A percentile compares a stretch with the other conserved stretches of the same genome.
Evolutionary conservation across 2,329 filamentous ascomycete genomes (phyloP).

Genomic region (Thielaviopsis punctulata): DNA sequence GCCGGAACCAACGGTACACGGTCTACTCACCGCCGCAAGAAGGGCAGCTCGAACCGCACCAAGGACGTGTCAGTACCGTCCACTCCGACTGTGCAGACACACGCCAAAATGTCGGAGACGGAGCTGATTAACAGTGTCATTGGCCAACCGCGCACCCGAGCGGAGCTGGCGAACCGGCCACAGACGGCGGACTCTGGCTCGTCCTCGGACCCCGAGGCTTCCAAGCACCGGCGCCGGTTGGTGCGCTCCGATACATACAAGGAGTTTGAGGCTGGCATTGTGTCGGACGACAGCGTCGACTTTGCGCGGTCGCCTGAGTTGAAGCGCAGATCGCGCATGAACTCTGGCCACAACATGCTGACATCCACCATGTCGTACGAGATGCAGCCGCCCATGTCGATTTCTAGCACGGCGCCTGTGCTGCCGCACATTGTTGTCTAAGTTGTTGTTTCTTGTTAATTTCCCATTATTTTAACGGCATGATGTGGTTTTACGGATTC

Average conservation of each 20-base stretch:
- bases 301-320: constrained; percentile 1
- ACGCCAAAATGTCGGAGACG: constrained; percentile 20
- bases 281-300: not conserved
- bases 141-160: constrained; percentile 11
- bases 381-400: constrained; percentile 9
- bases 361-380: constrained; percentile 6
- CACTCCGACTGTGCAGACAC: not conserved
- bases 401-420: constrained; percentile 4
- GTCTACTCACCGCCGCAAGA: constrained; percentile 10
- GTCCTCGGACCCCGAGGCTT: constrained; percentile 8
- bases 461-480: constrained; percentile 1
- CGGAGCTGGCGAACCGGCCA: constrained; percentile 6
- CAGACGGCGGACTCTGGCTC: constrained; percentile 7
- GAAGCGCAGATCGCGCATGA: not conserved
- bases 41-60: constrained; percentile 16
- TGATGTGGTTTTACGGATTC: not conserved
- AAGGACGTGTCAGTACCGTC: constrained; percentile 5
- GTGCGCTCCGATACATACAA: constrained; percentile 8
- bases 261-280: constrained; percentile 3
- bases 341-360: not conserved
- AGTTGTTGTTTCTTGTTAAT: constrained; percentile 10
- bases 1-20: constrained; percentile 7
- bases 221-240: constrained; percentile 5
- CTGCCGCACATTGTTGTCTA: constrained; percentile 10
- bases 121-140: constrained; percentile 28